Base-by-base conservation (phyloP, 176 grass and related monocot species). In the Rhynchospora tenuis region DNA sequence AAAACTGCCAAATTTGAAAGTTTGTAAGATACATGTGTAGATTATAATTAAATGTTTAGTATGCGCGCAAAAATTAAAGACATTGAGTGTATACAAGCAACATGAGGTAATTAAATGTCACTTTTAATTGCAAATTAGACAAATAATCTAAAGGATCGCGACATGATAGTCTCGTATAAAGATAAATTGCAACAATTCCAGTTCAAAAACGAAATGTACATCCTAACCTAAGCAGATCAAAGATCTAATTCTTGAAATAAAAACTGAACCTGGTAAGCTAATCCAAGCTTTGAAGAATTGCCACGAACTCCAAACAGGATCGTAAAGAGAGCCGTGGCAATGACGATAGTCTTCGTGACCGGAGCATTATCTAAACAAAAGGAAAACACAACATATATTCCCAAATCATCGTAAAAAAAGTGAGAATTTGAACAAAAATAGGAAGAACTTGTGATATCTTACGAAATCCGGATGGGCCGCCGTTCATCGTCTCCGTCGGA, bases 381-480 rank as follows among this genome's bases (percentile, higher is more conserved):
- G 27, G 12, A 46, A 59, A 54, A 8, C 3, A 46, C 28, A 59
- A 14, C 28, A 62, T 43, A 78, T 27, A 45, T 24, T 67, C 69
- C 52, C 15, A 81, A 61, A 52, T 64, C 15, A 20, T 1, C 20
- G 1, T 22, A 27, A 26, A 42, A 33, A 58, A 29, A 77, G 46
- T 80, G 17, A 20, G 19, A 42, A 57, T 17, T 5, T 57, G 2
- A 83, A 63, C 16, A 83, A 62, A 62, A 58, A 38, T 16, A 15
- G 45, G 47, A 85, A 60, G 47, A 85, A 60, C 0, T 14, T 14
- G 20, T 50, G 22, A 64, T n/a, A 51, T 56, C 87, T 79, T 90
- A 98, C 95, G 90, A 59, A 98, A 95, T 9, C 95, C 95, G 17
- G 95, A 94, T 24, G 94, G 84, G 6, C 90, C 95, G 70, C 90